Evolutionary conservation across 2,329 filamentous ascomycete genomes (phyloP).

Genomic region (Talaromyces amestolkiae): DNA sequence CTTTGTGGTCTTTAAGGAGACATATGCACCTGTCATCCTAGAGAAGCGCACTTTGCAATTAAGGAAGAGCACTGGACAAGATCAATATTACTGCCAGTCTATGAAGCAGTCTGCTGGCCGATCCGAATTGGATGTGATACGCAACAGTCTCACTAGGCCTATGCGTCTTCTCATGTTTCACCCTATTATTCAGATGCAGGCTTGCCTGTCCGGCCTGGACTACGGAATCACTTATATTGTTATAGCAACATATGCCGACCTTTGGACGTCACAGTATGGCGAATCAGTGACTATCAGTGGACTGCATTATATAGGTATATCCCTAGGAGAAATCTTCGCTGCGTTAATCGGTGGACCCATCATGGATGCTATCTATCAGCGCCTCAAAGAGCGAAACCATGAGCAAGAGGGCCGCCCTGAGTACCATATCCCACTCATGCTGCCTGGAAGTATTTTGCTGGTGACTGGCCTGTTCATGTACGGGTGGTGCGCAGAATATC

Average conservation of each 20-base stretch:
- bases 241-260: conserved; percentile 20
- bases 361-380: conserved; percentile 29
- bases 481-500: conserved; percentile 56
- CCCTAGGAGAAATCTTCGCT: conserved; percentile 43
- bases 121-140: conserved; percentile 25
- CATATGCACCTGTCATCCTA: not conserved
- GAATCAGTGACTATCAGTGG: conserved; percentile 40
- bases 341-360: conserved; percentile 36
- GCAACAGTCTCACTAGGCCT: conserved; percentile 44
- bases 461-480: conserved; percentile 59
- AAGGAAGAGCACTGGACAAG: conserved; percentile 45
- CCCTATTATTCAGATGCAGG: conserved; percentile 45
- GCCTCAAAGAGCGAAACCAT: conserved; percentile 30
- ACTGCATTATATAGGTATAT: conserved; percentile 47
- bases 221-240: conserved; percentile 47
- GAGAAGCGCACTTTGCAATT: conserved; percentile 32
- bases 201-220: conserved; percentile 52
- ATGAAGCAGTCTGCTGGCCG: not conserved
- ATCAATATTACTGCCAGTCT: conserved; percentile 29
- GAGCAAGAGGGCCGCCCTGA: conserved; percentile 49
- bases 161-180: conserved; percentile 52
- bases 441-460: conserved; percentile 53
- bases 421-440: conserved; percentile 54
- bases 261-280: conserved; percentile 51
- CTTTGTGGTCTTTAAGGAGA: conserved; percentile 29